These are phyloP conservation scores for Penicillium maclennaniae DNA, from an alignment of 495 filamentous ascomycete genomes.

Conservation along the genomic window DNA sequence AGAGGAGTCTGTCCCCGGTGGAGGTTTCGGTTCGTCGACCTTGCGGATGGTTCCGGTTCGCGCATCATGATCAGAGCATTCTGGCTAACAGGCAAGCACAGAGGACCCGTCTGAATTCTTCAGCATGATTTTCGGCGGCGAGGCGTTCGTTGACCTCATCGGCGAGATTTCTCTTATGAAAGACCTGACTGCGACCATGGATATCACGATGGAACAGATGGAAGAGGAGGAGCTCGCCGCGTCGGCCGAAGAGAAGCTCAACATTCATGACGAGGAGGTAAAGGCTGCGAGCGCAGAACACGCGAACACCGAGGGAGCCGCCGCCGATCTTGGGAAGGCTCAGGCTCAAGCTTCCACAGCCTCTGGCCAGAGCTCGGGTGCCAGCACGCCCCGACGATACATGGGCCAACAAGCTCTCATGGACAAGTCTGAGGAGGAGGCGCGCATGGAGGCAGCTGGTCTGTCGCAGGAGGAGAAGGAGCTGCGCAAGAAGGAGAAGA, in stretches of 20 bases:
- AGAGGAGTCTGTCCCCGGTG: conserved; percentile 78
- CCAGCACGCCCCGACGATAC: conserved; percentile 62
- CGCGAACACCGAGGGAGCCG: conserved; percentile 4
- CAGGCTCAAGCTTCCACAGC: conserved; percentile 9
- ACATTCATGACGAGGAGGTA: conserved; percentile 42
- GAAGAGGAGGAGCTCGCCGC: conserved; percentile 61
- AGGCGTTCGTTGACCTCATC: conserved; percentile 89
- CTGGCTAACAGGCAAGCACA: conserved; percentile 17
- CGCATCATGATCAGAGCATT: neutral
- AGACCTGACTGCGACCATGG: conserved; percentile 84
- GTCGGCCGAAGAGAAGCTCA: conserved; percentile 47
- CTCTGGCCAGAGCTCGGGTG: conserved; percentile 48
- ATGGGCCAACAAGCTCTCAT: conserved; percentile 80
- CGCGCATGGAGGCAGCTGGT: conserved; percentile 62
- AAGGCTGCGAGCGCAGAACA: conserved; percentile 30
- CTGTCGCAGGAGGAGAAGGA: conserved; percentile 74
- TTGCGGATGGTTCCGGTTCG: neutral
- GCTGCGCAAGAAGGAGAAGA: conserved; percentile 78
- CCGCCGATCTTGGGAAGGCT: conserved; percentile 16
- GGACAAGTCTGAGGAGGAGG: conserved; percentile 84
- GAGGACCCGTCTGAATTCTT: conserved; percentile 98
- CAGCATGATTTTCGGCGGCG: conserved; percentile 95
- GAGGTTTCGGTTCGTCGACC: conserved; percentile 70
- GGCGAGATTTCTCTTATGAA: conserved; percentile 92
- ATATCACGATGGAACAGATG: conserved; percentile 74